Conservation (phyloP, 2,329 filamentous ascomycete genomes). For the Penicillium sclerotigenum region DNA sequence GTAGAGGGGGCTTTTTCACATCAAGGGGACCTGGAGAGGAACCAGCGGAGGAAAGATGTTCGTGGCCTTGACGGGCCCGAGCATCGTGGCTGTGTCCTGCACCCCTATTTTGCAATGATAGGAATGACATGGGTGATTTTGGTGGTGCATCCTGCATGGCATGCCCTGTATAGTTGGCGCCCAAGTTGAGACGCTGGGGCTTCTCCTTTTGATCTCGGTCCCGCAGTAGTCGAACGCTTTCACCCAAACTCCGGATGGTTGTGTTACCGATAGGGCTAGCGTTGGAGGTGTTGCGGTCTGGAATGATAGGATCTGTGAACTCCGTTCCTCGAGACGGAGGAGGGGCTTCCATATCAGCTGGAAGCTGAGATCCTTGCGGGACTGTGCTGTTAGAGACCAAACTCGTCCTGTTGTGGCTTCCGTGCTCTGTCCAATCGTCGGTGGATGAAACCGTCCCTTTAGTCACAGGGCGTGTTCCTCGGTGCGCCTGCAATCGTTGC, state of each 20-base stretch:
- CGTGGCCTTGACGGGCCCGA: conserved; percentile 73
- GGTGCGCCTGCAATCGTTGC: conserved; percentile 86
- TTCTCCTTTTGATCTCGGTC: conserved; percentile 44
- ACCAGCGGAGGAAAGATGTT: conserved; percentile 77
- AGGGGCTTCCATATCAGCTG: conserved; percentile 52
- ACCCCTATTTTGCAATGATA: conserved; percentile 57
- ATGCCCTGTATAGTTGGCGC: conserved; percentile 56
- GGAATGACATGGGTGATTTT: conserved; percentile 74
- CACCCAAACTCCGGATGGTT: conserved; percentile 63
- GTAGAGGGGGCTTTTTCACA: conserved; percentile 39
- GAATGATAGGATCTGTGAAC: conserved; percentile 69
- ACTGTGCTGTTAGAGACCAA: conserved; percentile 54
- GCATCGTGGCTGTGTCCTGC: conserved; percentile 52
- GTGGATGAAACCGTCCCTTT: conserved; percentile 35
- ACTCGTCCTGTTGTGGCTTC: conserved; percentile 56
- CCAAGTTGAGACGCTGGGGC: conserved; percentile 54
- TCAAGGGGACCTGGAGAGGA: conserved; percentile 67
- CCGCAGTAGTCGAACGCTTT: conserved; percentile 76
- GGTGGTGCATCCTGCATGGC: conserved; percentile 57
- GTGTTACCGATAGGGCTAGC: conserved; percentile 65
- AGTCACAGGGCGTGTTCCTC: conserved; percentile 56
- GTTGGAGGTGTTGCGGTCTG: conserved; percentile 69
- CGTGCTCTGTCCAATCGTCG: conserved; percentile 46
- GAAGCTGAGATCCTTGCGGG: conserved; percentile 36
- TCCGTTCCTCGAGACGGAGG: conserved; percentile 80